Conservation (phyloP, 1,284 basidiomycete species). For the Papiliotrema terrestris region DNA sequence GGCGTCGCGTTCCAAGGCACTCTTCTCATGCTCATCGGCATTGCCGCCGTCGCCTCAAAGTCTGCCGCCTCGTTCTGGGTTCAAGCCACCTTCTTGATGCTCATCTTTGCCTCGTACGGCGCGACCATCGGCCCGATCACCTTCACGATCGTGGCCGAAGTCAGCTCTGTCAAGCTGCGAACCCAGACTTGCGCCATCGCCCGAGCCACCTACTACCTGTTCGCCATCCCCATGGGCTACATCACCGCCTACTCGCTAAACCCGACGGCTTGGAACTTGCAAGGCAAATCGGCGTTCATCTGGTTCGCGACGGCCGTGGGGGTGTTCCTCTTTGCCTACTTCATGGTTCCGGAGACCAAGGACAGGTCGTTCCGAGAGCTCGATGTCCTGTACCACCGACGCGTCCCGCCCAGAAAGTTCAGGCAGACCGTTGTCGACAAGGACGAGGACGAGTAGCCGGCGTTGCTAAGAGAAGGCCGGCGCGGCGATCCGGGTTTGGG, state of each 20-base stretch:
- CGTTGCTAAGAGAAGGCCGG: too few species aligned
- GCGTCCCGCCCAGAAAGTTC: constrained; percentile 17
- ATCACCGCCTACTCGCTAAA: constrained; percentile 11
- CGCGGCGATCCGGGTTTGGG: too few species aligned
- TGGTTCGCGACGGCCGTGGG: constrained; percentile 2
- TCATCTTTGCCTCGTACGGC: constrained; percentile 16
- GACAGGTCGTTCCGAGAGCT: constrained; percentile 23
- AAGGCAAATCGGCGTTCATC: constrained; percentile 15
- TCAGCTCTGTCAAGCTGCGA: constrained; percentile 46
- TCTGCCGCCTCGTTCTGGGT: constrained; percentile 1
- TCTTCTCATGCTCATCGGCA: constrained; percentile 6
- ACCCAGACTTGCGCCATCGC: constrained; percentile 51
- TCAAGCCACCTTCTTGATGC: constrained; percentile 17
- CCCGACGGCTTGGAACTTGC: constrained; percentile 19
- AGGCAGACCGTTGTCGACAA: constrained; percentile 10
- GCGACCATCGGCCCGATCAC: constrained; percentile 17
- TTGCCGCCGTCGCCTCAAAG: background rate
- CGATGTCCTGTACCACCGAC: constrained; percentile 17
- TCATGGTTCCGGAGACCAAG: constrained; percentile 27
- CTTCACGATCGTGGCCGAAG: constrained; percentile 35
- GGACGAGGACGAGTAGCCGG: constrained; percentile 1
- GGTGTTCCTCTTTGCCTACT: constrained; percentile 6
- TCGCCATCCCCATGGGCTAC: constrained; percentile 17
- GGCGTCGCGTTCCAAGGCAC: constrained; percentile 26
- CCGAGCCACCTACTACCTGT: constrained; percentile 37